phyloP scores from a whole-genome alignment of 2,329 filamentous ascomycete species.

The Nigrospora oryzae region DNA sequence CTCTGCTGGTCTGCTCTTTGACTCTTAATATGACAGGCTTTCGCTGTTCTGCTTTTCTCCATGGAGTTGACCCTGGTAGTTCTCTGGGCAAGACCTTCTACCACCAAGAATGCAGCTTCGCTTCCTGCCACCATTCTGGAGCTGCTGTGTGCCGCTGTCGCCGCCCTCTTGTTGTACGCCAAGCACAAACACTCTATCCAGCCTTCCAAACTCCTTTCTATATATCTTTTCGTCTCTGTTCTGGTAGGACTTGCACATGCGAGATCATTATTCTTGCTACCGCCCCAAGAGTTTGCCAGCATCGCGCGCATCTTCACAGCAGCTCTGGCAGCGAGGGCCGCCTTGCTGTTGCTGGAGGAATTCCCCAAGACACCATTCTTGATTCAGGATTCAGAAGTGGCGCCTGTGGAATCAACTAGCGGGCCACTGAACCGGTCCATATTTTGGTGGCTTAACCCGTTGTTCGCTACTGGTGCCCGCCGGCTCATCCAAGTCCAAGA shows the following conservation, averaged over 20 bases:
- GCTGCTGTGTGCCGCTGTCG: too few relatives aligned
- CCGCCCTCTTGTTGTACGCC: background rate
- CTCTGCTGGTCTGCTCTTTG: too few relatives aligned
- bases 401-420: slow-evolving; percentile 20
- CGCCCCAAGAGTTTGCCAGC: background rate
- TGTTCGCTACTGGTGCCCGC: slow-evolving; percentile 18
- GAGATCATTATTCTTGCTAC: background rate
- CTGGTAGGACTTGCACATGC: background rate
- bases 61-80: too few relatives aligned
- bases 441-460: slow-evolving; percentile 26
- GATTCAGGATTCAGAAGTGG: slow-evolving; percentile 9
- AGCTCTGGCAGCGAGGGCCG: slow-evolving; percentile 15
- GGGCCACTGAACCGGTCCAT: slow-evolving; percentile 23
- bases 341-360: slow-evolving; percentile 22
- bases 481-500: slow-evolving; percentile 13
- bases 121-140: too few relatives aligned
- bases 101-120: too few relatives aligned
- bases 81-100: too few relatives aligned
- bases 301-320: slow-evolving; percentile 12
- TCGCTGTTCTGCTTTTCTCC: too few relatives aligned
- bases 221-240: background rate
- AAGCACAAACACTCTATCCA: background rate
- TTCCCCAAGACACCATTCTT: slow-evolving; percentile 16
- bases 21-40: too few relatives aligned
- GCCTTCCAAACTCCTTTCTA: background rate